Percentiles rank a stretch among this genome's conserved stretches.
These are phyloP conservation scores for Syzygium malaccense DNA, from an alignment of 441 rosid species.

Conservation along the genomic window DNA sequence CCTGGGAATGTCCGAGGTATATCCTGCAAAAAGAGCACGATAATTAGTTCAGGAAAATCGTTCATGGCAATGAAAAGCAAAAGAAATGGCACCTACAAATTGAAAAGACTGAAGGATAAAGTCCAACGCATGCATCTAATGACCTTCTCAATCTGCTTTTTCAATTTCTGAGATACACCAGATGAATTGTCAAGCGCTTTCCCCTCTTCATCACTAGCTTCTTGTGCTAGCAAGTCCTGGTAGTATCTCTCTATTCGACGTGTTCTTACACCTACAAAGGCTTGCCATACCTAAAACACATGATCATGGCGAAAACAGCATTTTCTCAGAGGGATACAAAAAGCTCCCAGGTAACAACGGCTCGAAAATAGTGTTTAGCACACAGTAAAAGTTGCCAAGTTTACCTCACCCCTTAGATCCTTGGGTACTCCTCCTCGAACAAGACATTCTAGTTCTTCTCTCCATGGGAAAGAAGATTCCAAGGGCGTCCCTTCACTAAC, in stretches of 20 bases:
- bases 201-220: constrained; percentile 26
- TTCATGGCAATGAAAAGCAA: constrained; percentile 10
- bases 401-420: constrained; percentile 73
- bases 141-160: constrained; percentile 76
- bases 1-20: constrained; percentile 70
- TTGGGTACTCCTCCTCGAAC: constrained; percentile 73
- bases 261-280: constrained; percentile 63
- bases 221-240: constrained; percentile 46
- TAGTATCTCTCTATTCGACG: constrained; percentile 54
- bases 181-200: constrained; percentile 19
- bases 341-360: not conserved
- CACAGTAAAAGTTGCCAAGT: constrained; percentile 1
- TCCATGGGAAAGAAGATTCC: constrained; percentile 41
- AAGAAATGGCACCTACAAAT: constrained; percentile 29
- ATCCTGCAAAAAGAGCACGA: constrained; percentile 33
- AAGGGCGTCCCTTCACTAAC: constrained; percentile 13
- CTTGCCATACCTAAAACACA: constrained; percentile 63
- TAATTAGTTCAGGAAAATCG: constrained; percentile 28
- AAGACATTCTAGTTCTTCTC: constrained; percentile 56
- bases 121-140: constrained; percentile 43
- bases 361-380: not conserved
- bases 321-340: not conserved
- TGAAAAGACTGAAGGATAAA: constrained; percentile 48
- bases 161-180: constrained; percentile 38
- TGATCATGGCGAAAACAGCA: constrained; percentile 6